Evolutionary conservation across 345 rosid species (phyloP), one percentile per base, ranked within the genome.

Genomic region (Lumnitzera littorea): DNA sequence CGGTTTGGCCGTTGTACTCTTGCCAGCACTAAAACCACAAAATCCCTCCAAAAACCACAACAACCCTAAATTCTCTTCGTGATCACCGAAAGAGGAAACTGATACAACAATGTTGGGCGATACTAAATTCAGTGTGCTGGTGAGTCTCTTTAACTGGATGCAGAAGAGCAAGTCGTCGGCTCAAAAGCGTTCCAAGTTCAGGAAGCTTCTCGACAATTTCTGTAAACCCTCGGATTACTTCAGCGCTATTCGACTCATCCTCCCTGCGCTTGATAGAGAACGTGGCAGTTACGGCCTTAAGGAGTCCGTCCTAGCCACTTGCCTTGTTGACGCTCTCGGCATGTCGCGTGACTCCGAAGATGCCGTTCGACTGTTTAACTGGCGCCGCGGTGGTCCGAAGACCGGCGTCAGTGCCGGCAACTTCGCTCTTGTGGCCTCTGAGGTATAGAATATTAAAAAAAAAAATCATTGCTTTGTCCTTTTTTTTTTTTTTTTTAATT

Each of bases 231-330:
- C 69, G 47, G 91, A 82, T 56, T 84, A 84, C 82, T 91, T 85
- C 84, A 62, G 66, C 71, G 78, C 96, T 4, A 73, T 92, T 23
- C 78, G 96, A 1, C 74, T 89, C n/a, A 82, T 92, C 67, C 89
- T 92, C 0, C 96, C 98, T 0, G 61, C 77, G 20, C 92, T 92
- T 49, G 98, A 92, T 55, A 72, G 98, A 12, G 98, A 92, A 73
- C 80, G 98, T 16, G 96, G 96, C 20, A 73, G 82, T 51, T 92
- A 92, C 51, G 96, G 98, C 15, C 94, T 89, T 67, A 92, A 89
- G 66, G 96, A 92, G 71, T 87, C 95, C 2, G 96, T 89, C 12
- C 98, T 92, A 64, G 92, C 96, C 66, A 76, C 80, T 48, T 82
- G 76, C 75, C 91, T 92, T 50, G 74, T 89, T 68, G 96, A 92